Evolutionary conservation across 305 asterid genomes (phyloP).

Genomic region (Andrographis paniculata): DNA sequence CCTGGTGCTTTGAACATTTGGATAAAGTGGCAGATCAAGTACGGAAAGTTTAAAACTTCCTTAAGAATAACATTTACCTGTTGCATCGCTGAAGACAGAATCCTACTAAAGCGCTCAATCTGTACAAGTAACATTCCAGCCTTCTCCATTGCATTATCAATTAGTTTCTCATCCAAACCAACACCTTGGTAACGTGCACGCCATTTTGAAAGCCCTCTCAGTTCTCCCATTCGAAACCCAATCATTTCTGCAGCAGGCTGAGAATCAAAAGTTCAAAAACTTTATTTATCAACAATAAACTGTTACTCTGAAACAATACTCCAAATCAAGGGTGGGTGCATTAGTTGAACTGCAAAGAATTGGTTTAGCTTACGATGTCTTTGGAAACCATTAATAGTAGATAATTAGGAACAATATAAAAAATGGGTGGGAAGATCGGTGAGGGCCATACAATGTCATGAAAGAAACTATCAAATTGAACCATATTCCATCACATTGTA

Average conservation of each 20-base stretch:
- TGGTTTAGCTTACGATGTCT: too few species aligned
- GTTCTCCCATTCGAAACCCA: constrained; percentile 90
- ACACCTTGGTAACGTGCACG: constrained; percentile 74
- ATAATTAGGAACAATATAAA: too few species aligned
- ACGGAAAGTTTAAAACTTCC: constrained; percentile 7
- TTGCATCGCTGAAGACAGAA: constrained; percentile 80
- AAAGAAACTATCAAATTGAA: constrained; percentile 7
- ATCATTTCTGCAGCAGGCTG: constrained; percentile 99
- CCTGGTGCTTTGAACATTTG: constrained; percentile 1
- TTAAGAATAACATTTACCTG: constrained; percentile 43
- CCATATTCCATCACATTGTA: constrained; percentile 1
- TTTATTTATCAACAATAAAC: constrained; percentile 17
- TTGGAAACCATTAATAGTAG: too few species aligned
- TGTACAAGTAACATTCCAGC: constrained; percentile 88
- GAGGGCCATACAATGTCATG: too few species aligned
- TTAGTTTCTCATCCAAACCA: constrained; percentile 79
- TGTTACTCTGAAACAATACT: background rate
- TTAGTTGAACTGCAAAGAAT: too few species aligned
- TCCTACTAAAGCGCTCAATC: constrained; percentile 62
- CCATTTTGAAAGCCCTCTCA: constrained; percentile 94
- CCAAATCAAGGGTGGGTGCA: too few species aligned
- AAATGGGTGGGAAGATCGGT: too few species aligned
- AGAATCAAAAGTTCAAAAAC: constrained; percentile 30
- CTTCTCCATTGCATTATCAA: constrained; percentile 75
- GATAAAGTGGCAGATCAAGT: background rate